Conservation (phyloP, 495 filamentous ascomycete species). For the Aspergillus heteromorphus region DNA sequence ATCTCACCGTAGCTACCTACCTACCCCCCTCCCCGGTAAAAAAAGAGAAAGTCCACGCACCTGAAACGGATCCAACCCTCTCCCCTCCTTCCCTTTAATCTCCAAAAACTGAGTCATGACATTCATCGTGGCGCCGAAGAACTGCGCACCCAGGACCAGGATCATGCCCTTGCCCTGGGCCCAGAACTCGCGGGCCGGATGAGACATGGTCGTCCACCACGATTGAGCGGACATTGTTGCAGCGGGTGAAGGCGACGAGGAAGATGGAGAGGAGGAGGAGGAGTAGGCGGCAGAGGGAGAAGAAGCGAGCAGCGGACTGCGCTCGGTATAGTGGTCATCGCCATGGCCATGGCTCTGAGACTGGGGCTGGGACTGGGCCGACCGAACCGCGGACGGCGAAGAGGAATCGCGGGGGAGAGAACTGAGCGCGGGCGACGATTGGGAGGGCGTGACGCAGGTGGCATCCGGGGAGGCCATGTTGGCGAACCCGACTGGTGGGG, state of each 20-base stretch:
- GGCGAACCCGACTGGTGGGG: too few relatives aligned
- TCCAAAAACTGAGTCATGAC: slow-evolving; percentile 75
- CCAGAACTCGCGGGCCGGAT: slow-evolving; percentile 30
- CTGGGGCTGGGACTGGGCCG: neutral
- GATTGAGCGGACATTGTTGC: neutral
- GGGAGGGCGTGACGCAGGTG: neutral
- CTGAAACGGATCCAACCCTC: slow-evolving; percentile 80
- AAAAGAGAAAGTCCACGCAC: slow-evolving; percentile 23
- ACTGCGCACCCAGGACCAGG: slow-evolving; percentile 68
- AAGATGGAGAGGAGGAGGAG: neutral
- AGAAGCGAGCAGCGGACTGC: neutral
- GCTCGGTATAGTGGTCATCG: neutral
- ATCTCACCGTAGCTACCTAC: too few relatives aligned
- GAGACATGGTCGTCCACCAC: slow-evolving; percentile 6
- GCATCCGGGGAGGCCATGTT: neutral
- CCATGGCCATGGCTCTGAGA: neutral
- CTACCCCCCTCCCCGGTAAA: neutral
- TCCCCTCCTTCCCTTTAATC: slow-evolving; percentile 55
- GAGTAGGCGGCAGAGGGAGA: neutral
- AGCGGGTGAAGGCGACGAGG: neutral
- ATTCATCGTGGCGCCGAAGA: slow-evolving; percentile 89
- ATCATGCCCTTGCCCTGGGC: slow-evolving; percentile 65
- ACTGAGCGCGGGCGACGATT: neutral
- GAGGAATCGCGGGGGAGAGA: too few relatives aligned
- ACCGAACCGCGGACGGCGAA: too few relatives aligned